These are phyloP conservation scores for Mycena chlorophos DNA, from an alignment of 768 basidiomycete genomes.

Conservation along the genomic window DNA sequence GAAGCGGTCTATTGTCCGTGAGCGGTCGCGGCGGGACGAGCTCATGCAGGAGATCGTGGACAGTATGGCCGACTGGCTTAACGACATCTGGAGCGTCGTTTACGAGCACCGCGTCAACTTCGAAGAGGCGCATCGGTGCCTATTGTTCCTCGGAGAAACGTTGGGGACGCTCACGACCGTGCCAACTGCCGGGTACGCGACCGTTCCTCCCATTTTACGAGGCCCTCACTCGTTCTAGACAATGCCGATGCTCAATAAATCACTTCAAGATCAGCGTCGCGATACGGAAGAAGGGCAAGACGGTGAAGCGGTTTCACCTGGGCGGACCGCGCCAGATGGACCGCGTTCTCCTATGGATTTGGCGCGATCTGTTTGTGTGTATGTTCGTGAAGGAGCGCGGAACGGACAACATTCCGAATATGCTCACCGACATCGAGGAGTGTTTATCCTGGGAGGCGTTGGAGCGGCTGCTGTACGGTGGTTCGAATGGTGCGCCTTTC, in stretches of 20 bases:
- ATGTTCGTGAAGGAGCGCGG: constrained; percentile 43
- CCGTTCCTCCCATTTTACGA: neutral
- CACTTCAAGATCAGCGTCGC: constrained; percentile 47
- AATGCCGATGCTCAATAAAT: constrained; percentile 53
- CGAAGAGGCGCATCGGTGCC: constrained; percentile 51
- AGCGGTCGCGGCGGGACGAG: constrained; percentile 54
- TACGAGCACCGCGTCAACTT: constrained; percentile 61
- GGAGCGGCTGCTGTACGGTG: constrained; percentile 56
- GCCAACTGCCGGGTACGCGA: constrained; percentile 39
- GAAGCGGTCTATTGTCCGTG: constrained; percentile 53
- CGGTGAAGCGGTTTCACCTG: constrained; percentile 50
- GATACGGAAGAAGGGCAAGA: constrained; percentile 46
- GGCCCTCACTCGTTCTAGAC: constrained; percentile 30
- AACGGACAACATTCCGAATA: constrained; percentile 42
- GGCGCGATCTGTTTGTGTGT: constrained; percentile 62
- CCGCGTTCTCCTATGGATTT: constrained; percentile 48
- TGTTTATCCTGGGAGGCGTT: constrained; percentile 52
- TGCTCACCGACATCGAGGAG: constrained; percentile 60
- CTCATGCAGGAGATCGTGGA: constrained; percentile 57
- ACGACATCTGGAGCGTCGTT: constrained; percentile 61
- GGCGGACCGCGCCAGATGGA: constrained; percentile 49
- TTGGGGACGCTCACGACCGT: constrained; percentile 43
- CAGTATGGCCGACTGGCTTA: constrained; percentile 58
- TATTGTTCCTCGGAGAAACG: constrained; percentile 38
- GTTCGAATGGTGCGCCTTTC: constrained; percentile 30